Base-by-base conservation (phyloP, 768 basidiomycete genomes). In the Exsudoporus frostii region DNA sequence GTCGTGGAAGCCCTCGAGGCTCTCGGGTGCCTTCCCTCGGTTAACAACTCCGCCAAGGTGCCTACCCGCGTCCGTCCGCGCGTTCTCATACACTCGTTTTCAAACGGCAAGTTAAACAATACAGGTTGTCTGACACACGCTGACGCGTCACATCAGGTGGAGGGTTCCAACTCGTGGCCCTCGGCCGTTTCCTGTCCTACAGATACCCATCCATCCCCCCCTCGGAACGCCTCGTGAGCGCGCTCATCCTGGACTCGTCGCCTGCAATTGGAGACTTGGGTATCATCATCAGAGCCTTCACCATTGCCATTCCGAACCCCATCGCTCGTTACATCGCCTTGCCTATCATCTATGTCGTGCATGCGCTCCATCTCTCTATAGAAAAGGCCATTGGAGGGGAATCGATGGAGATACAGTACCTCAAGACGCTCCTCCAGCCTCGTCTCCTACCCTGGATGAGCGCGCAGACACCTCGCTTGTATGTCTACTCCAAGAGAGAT, bases 401-500 rank as follows among this genome's bases (percentile, higher is more conserved):
- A 24, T 50, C 53, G 2, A n/a, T 45, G 41, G 7, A 30, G 11
- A 42, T 41, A 19, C 51, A 24, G 34, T 57, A 48, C 41, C 14
- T 54, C 42, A 59, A 45, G 32, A n/a, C 29, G 5, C 59, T 68
- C 20, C 53, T 61, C 15, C 50, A 59, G 4, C 64, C 70, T 2
- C 45, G 20, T 7, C 36, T 73, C 25, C 51, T 74, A 4, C 69
- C 71, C 1, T 72, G 73, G 71, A 68, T 60, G 59, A 54, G 47
- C 15, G 9, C 30, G 27, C 45, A 48, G 13, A 73, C 73, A 13
- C 73, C 70, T 0, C 57, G 74, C 13, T 36, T 75, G 32, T 74
- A 75, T 37, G 34, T 74, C 19, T 74, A 64, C 53, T 74, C 72
- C 10, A 60, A 57, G 42, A 61, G 51, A 14, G 73, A 74, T 33